A percentile compares a stretch with the other conserved stretches of the same genome.
Conservation (phyloP, 164 flowering plant genomes). For the Warburgia ugandensis region DNA sequence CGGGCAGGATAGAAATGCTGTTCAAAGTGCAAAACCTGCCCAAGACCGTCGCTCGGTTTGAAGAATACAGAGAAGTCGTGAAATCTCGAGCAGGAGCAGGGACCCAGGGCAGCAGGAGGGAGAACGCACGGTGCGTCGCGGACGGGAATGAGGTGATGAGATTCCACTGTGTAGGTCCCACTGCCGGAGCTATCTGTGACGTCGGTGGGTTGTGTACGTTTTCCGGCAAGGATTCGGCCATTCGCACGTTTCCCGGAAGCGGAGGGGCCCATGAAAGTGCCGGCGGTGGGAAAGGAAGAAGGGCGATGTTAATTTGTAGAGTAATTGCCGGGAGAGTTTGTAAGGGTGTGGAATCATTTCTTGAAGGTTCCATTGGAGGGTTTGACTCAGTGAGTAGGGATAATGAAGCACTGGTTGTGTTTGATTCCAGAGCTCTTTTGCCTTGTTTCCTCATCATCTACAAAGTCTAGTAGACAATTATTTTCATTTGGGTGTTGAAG, state of each 20-base stretch:
- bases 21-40: conserved; percentile 71
- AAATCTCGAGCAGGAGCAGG: conserved; percentile 38
- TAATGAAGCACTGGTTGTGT: conserved; percentile 70
- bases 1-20: conserved; percentile 76
- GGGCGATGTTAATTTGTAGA: conserved; percentile 92
- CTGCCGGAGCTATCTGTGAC: conserved; percentile 21
- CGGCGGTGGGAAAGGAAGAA: conserved; percentile 69
- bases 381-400: conserved; percentile 81
- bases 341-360: conserved; percentile 41
- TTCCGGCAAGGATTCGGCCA: conserved; percentile 40
- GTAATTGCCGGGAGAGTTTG: conserved; percentile 88
- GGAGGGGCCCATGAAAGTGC: conserved; percentile 75
- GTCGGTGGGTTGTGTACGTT: conserved; percentile 40
- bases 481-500: no score
- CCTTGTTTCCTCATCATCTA: conserved; percentile 95
- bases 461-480: conserved; percentile 32
- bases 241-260: conserved; percentile 74
- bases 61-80: conserved; percentile 76
- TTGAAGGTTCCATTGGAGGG: conserved; percentile 29
- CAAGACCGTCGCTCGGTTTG: conserved; percentile 64
- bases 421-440: conserved; percentile 82
- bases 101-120: conserved; percentile 20
- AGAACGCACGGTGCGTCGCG: conserved; percentile 69
- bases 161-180: conserved; percentile 71
- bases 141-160: conserved; percentile 98